Percentiles rank a stretch among this genome's conserved stretches.
phyloP scores from a whole-genome alignment of 179 eudicot species.

The Heliamphora pulchella region DNA sequence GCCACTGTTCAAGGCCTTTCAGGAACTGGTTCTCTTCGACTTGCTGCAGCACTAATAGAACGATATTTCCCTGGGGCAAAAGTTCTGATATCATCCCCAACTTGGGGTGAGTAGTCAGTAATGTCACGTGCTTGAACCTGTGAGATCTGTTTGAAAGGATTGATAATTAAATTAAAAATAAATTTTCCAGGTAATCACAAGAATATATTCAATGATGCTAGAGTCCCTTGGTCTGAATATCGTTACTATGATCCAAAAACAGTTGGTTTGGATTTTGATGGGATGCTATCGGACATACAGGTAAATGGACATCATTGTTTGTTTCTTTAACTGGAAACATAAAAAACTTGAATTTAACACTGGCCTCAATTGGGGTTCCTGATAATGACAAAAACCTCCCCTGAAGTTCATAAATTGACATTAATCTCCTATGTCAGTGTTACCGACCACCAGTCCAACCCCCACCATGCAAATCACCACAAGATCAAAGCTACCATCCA shows the following conservation, averaged over 20 bases:
- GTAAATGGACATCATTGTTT: constrained; percentile 22
- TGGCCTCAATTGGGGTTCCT: no score
- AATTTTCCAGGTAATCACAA: constrained; percentile 76
- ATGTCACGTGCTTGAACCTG: constrained; percentile 11
- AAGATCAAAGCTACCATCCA: no score
- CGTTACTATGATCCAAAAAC: constrained; percentile 88
- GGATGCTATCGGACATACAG: constrained; percentile 87
- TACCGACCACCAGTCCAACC: no score
- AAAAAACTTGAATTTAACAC: background rate
- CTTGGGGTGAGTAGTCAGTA: constrained; percentile 67
- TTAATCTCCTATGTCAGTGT: no score
- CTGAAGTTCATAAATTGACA: no score
- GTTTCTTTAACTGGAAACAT: background rate
- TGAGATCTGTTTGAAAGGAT: constrained; percentile 7
- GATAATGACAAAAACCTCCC: no score
- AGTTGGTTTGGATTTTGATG: constrained; percentile 90
- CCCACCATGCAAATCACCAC: no score
- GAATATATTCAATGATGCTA: constrained; percentile 87
- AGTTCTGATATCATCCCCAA: constrained; percentile 83
- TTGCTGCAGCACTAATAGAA: constrained; percentile 85
- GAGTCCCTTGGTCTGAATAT: constrained; percentile 96
- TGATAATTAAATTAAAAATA: background rate
- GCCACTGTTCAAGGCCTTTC: constrained; percentile 96
- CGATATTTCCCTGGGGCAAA: constrained; percentile 86
- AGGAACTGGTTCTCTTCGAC: constrained; percentile 94